Evolutionary conservation across 441 rosid genomes (phyloP), one percentile per base, ranked within the genome.

Genomic region (Capsella rubella): DNA sequence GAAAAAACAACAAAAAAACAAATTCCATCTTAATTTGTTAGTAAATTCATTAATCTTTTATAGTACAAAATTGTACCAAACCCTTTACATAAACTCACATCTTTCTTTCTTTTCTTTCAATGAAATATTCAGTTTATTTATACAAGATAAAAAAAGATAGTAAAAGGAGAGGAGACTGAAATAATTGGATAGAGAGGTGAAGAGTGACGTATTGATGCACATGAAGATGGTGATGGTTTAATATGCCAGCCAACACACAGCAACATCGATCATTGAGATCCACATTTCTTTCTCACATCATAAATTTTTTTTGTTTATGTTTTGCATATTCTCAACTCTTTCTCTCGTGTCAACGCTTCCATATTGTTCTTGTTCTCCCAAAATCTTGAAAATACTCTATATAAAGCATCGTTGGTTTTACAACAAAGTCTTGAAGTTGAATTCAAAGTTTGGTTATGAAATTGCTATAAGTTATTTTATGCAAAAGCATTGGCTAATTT

Each of bases 141-240:
- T 6, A 34, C 5, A n/a, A 21, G 2, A 21, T 21, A 21, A 21
- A 21, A 1, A 21, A 21, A 21, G 25, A 21, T 21, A 21, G 25
- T 21, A 21, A 21, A 21, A 21, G 25, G 25, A 21, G 56, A 42
- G 50, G 28, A 69, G 59, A 62, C 11, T 52, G 32, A 43, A 67
- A 62, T 68, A 68, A 75, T 68, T 53, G 64, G 69, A 66, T 57
- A 16, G 61, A 74, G 61, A 51, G 57, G 50, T 43, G 63, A 62
- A 47, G 42, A 64, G 72, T 71, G 80, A 77, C 77, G 69, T 58
- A 58, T 10, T 34, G 43, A 59, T 71, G 80, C 80, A 77, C 80
- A 77, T 77, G 80, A 77, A 72, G 68, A 77, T 58, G 67, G 77
- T 43, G 80, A 72, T 71, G 80, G 68, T 57, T 77, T 72, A 49